Conservation (phyloP, 2,329 filamentous ascomycete species). For the Aspergillus sp. region DNA sequence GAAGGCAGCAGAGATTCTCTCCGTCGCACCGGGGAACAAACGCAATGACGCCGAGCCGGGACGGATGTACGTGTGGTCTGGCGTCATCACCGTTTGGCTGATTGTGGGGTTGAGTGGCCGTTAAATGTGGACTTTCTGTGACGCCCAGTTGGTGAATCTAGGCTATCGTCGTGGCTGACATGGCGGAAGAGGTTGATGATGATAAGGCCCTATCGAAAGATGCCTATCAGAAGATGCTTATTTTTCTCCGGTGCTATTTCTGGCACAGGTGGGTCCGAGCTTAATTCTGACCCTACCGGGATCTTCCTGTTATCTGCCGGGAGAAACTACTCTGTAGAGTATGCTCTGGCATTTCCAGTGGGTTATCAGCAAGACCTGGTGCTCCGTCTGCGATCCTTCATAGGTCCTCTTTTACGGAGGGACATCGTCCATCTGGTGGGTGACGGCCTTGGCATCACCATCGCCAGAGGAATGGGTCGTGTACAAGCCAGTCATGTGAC, state of each 20-base stretch:
- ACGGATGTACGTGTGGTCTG: conserved; percentile 12
- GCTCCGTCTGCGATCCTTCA: too few species aligned
- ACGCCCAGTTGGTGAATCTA: neutral
- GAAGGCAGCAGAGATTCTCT: neutral
- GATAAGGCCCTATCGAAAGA: neutral
- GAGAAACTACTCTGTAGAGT: too few species aligned
- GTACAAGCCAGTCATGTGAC: too few species aligned
- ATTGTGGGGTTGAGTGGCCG: neutral
- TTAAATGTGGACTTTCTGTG: too few species aligned
- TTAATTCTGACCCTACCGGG: conserved; percentile 1
- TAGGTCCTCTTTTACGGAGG: too few species aligned
- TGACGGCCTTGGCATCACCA: too few species aligned
- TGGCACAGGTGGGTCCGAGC: conserved; percentile 11
- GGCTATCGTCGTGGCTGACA: neutral
- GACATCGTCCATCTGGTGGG: too few species aligned
- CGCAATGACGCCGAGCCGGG: conserved; percentile 13
- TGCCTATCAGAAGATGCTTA: neutral
- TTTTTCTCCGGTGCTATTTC: conserved; percentile 1
- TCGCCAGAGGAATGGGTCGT: too few species aligned
- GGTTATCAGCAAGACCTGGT: too few species aligned
- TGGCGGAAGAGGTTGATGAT: neutral
- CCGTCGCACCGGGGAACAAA: conserved; percentile 14
- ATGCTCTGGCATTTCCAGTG: too few species aligned
- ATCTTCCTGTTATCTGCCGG: too few species aligned
- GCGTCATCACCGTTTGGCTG: neutral